phyloP scores from a whole-genome alignment of 257 asterid genomes.

The Penstemon davidsonii region DNA sequence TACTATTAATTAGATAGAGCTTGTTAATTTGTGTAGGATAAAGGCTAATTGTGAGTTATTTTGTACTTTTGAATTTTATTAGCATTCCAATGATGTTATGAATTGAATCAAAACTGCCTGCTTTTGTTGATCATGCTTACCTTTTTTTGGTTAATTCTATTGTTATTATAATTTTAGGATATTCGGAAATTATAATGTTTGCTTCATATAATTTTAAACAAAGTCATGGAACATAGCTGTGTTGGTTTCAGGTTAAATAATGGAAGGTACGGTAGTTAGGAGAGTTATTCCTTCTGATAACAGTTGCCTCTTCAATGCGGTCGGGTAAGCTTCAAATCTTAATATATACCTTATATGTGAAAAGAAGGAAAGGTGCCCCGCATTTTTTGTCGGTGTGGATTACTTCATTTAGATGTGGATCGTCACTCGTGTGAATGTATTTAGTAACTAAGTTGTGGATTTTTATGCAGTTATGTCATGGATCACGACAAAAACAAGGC shows the following conservation, averaged over 20 bases:
- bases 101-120: too few relatives aligned
- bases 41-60: constrained; percentile 10
- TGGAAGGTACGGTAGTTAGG: constrained; percentile 76
- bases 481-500: constrained; percentile 82
- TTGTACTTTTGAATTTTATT: neutral
- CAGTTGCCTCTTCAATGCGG: too few relatives aligned
- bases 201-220: neutral
- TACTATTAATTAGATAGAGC: neutral
- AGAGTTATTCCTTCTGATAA: constrained; percentile 88
- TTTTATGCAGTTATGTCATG: constrained; percentile 77
- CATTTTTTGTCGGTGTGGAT: neutral
- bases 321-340: constrained; percentile 61
- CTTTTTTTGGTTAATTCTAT: too few relatives aligned
- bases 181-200: neutral
- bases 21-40: constrained; percentile 9
- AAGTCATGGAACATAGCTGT: constrained; percentile 14
- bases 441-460: constrained; percentile 20
- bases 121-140: too few relatives aligned
- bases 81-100: constrained; percentile 14
- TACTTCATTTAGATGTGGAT: constrained; percentile 3
- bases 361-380: neutral
- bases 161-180: constrained; percentile 3
- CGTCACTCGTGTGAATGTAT: neutral
- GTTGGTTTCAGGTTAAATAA: constrained; percentile 38
- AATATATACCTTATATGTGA: neutral